phyloP scores from a whole-genome alignment of 164 flowering plant genomes.

The Tetracentron sinense region DNA sequence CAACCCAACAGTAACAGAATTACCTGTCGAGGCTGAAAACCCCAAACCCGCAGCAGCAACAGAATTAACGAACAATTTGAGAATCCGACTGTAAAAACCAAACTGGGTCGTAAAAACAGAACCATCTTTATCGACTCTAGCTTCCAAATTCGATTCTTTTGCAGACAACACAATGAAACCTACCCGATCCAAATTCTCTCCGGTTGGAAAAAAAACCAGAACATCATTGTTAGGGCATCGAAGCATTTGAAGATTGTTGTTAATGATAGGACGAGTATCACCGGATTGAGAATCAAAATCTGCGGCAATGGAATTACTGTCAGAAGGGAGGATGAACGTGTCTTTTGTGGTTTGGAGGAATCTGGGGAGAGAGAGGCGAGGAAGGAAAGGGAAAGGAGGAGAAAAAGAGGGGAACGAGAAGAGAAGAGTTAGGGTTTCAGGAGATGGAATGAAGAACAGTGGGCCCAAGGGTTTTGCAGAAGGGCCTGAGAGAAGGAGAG shows the following conservation, averaged over 20 bases:
- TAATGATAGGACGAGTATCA: slow-evolving; percentile 6
- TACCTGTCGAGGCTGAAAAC: not conserved
- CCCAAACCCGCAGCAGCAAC: slow-evolving; percentile 4
- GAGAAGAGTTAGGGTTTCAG: slow-evolving; percentile 22
- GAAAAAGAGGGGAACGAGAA: slow-evolving; percentile 34
- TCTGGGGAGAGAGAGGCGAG: slow-evolving; percentile 23
- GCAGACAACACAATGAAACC: slow-evolving; percentile 38
- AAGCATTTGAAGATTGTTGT: slow-evolving; percentile 41
- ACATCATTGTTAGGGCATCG: slow-evolving; percentile 19
- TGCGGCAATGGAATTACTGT: slow-evolving; percentile 20
- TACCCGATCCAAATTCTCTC: slow-evolving; percentile 44
- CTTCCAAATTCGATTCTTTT: slow-evolving; percentile 9
- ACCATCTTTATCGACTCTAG: slow-evolving; percentile 9
- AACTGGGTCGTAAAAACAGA: slow-evolving; percentile 12
- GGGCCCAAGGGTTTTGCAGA: slow-evolving; percentile 38
- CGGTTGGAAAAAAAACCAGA: slow-evolving; percentile 40
- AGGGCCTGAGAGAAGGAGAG: slow-evolving; percentile 34
- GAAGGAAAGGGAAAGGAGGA: slow-evolving; percentile 24
- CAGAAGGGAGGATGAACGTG: slow-evolving; percentile 20
- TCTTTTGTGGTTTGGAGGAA: slow-evolving; percentile 20
- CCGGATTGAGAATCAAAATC: slow-evolving; percentile 9
- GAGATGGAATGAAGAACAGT: slow-evolving; percentile 44
- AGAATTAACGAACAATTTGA: slow-evolving; percentile 30
- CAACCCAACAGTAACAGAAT: slow-evolving; percentile 33
- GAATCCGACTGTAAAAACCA: slow-evolving; percentile 30